Conservation (phyloP, 2,329 filamentous ascomycete genomes). For the Neofusicoccum kwambonambiense region DNA sequence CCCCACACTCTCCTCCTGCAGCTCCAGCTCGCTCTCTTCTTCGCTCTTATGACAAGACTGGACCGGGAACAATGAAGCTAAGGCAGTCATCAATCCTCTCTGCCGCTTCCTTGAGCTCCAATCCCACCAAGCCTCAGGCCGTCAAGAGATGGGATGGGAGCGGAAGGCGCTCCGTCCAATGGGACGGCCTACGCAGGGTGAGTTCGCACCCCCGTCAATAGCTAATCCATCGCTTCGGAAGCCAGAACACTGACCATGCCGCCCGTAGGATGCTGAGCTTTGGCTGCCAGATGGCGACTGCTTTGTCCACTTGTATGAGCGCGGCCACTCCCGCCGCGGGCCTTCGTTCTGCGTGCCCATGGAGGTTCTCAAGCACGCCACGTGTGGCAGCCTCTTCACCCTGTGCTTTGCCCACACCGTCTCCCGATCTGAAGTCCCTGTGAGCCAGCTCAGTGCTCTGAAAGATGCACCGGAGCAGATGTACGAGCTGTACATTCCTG, state of each 20-base stretch:
- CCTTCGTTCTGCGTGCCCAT: slow-evolving; percentile 68
- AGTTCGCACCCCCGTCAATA: slow-evolving; percentile 22
- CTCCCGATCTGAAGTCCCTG: slow-evolving; percentile 18
- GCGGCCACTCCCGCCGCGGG: slow-evolving; percentile 62
- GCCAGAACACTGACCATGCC: background rate
- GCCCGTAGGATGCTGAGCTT: slow-evolving; percentile 66
- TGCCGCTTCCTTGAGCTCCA: background rate
- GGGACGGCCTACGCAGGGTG: slow-evolving; percentile 49
- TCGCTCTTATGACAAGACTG: background rate
- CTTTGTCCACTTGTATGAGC: slow-evolving; percentile 66
- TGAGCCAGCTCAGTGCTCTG: background rate
- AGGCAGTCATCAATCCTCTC: slow-evolving; percentile 8
- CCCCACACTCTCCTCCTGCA: background rate
- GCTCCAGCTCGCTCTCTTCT: background rate
- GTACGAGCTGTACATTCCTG: slow-evolving; percentile 67
- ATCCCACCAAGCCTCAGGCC: slow-evolving; percentile 20
- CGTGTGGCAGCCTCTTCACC: slow-evolving; percentile 62
- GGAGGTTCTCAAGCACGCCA: slow-evolving; percentile 54
- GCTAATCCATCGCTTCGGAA: background rate
- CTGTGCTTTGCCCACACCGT: slow-evolving; percentile 37
- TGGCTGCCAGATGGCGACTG: slow-evolving; percentile 70
- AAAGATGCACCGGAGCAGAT: slow-evolving; percentile 20
- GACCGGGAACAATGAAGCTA: slow-evolving; percentile 2
- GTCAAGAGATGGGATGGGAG: slow-evolving; percentile 40
- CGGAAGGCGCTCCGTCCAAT: slow-evolving; percentile 32